Evolutionary conservation across 306 rosid genomes (phyloP), one percentile per base, ranked within the genome.

Genomic region (Hippophae gyantsensis): DNA sequence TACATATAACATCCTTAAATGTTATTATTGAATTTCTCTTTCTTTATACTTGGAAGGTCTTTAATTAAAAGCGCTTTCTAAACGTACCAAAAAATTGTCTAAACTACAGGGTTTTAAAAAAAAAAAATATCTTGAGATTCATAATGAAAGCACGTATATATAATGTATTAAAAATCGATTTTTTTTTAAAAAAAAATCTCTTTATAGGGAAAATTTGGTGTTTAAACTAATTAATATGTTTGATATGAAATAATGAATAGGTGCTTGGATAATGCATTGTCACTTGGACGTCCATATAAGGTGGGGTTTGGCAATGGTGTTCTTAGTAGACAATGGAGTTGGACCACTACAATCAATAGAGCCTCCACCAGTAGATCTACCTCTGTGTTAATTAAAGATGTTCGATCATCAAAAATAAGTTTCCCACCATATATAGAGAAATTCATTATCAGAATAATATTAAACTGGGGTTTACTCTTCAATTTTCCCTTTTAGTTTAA

Each of bases 221-320:
- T 32, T 32, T 32, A 32, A 32, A 32, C 38, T 32, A 32, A 32
- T 32, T 32, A 32, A 32, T 32, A 4, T 32, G 38, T 32, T 32
- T 32, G 38, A 32, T 32, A 32, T 2, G 38, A 4, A 2, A 26
- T 0, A 63, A 65, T 47, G 14, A 49, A 72, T 48, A 92, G 96
- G 99, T 73, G 97, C 80, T 5, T 92, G 99, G 99, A 1, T 88
- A 51, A 51, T 88, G 95, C 99, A 88, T 49, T 92, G 96, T 76
- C 99, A 92, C 78, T 83, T 92, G 79, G 99, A 92, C 63, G 99
- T 82, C 69, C 99, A 92, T 55, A 88, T 87, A 42, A 52, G 52
- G 5, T 92, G 99, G 99, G 99, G 99, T 8, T 74, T 92, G 81
- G 97, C 96, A 12, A 88, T 89, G 79, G 79, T 88, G 53, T 67